Evolutionary conservation across 2,329 filamentous ascomycete species (phyloP), one percentile per base, ranked within the genome.

Genomic region (Fusarium proliferatum): DNA sequence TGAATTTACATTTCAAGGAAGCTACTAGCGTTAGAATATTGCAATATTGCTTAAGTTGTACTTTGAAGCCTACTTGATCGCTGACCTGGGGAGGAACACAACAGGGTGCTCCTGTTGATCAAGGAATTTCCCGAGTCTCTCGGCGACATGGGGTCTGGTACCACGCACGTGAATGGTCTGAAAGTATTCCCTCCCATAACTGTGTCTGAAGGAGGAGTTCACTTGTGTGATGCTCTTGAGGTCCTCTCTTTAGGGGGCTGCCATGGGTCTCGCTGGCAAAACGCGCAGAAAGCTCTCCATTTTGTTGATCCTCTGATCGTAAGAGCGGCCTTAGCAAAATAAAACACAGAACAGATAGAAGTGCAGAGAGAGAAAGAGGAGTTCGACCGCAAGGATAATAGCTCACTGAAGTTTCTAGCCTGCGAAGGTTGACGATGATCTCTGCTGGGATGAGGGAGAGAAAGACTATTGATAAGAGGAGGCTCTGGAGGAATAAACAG

Each of bases 321-420:
- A 33, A 9, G 11, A 28, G 8, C 23, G 5, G 2, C 3, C 19
- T 28, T 0, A 3, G 43, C 17, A 28, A 46, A 28, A 9, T 1
- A 19, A 46, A 8, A 6, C 6, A 21, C 12, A 28, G 30, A 11
- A 30, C 30, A 30, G 17, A 28, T 26, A 19, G 17, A 17, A 8
- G 4, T 9, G 3, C 4, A 10, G 17, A 15, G 23, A 5, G 9
- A 46, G 8, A 46, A 46, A 45, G 9, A 9, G 9, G 17, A 2
- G 43, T 46, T 46, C 23, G 8, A 5, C 9, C 17, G 3, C 8
- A 46, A 28, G 13, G 23, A 12, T 19, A 6, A 46, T 46, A 8
- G 12, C 43, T 46, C 4, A 17, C 12, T 4, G 5, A 21, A 17
- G 43, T 46, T 15, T 5, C 26, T 9, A 10, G 12, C 17, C 43